Conservation (phyloP, 164 flowering plant genomes). For the Saururus chinensis region DNA sequence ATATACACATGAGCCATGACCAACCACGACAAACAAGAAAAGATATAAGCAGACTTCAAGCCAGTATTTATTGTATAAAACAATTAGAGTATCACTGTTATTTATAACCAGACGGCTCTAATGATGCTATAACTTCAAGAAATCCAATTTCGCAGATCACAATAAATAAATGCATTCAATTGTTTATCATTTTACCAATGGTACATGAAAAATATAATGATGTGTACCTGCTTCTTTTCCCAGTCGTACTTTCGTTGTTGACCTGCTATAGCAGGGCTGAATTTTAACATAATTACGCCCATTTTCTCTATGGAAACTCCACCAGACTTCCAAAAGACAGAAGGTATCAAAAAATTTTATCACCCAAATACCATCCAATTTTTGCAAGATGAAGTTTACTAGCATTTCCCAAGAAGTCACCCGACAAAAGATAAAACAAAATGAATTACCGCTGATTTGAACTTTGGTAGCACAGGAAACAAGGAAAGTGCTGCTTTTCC, state of each 20-base stretch:
- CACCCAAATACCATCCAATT: not conserved
- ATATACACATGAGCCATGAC: no score
- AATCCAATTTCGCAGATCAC: no score
- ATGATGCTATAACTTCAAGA: no score
- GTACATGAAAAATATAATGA: no score
- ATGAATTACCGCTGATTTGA: conserved; percentile 45
- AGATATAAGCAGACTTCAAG: no score
- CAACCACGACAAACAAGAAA: no score
- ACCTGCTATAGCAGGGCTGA: conserved; percentile 53
- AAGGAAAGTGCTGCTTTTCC: conserved; percentile 79
- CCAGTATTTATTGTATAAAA: no score
- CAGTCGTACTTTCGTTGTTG: conserved; percentile 73
- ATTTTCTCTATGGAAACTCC: conserved; percentile 46
- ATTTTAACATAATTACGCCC: conserved; percentile 51
- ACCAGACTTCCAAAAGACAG: not conserved
- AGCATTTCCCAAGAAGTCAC: not conserved
- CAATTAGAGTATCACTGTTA: no score
- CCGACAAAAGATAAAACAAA: not conserved
- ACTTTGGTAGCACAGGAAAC: conserved; percentile 49
- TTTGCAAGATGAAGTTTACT: not conserved
- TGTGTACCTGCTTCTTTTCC: conserved; percentile 62
- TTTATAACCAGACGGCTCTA: no score
- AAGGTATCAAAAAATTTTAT: not conserved
- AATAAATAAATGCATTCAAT: no score
- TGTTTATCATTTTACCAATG: not conserved